Percentiles rank a stretch among this genome's conserved stretches.
These are phyloP conservation scores for Ophiosphaerella narmari DNA, from an alignment of 2,329 filamentous ascomycete genomes.

Conservation along the genomic window DNA sequence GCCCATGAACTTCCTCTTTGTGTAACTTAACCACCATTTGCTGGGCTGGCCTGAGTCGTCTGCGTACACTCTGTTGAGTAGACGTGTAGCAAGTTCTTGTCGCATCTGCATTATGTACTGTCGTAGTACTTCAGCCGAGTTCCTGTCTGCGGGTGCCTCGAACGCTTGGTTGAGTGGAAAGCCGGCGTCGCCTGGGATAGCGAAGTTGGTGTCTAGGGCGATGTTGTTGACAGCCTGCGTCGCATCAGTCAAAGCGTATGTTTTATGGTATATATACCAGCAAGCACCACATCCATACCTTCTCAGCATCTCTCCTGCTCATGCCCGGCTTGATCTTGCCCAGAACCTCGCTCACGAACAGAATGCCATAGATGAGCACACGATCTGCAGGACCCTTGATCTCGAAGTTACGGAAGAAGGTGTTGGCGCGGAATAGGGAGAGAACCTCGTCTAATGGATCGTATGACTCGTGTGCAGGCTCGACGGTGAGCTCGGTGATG, in stretches of 20 bases:
- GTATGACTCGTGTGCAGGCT: conserved; percentile 90
- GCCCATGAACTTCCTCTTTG: conserved; percentile 99
- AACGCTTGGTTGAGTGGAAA: conserved; percentile 98
- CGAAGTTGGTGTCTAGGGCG: conserved; percentile 90
- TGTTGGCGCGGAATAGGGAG: conserved; percentile 93
- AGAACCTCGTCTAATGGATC: conserved; percentile 95
- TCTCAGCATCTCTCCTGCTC: conserved; percentile 67
- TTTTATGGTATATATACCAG: conserved; percentile 50
- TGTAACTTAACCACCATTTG: conserved; percentile 97
- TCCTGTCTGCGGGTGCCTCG: conserved; percentile 82
- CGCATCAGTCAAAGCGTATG: conserved; percentile 1
- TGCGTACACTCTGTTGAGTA: conserved; percentile 86
- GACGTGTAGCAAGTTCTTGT: conserved; percentile 82
- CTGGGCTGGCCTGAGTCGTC: conserved; percentile 68
- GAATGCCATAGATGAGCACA: conserved; percentile 93
- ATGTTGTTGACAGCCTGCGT: conserved; percentile 79
- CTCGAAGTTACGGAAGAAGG: conserved; percentile 99
- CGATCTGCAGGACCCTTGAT: conserved; percentile 95
- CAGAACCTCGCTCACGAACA: conserved; percentile 90
- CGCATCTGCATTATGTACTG: conserved; percentile 91
- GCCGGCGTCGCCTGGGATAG: conserved; percentile 87
- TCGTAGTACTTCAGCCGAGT: conserved; percentile 85
- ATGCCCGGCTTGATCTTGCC: conserved; percentile 81
- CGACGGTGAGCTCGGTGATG: conserved; percentile 62
- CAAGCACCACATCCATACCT: conserved; percentile 48